These are phyloP conservation scores for Sarocladiaceae sp. DNA, from an alignment of 2,329 filamentous ascomycete species.

Conservation along the genomic window DNA sequence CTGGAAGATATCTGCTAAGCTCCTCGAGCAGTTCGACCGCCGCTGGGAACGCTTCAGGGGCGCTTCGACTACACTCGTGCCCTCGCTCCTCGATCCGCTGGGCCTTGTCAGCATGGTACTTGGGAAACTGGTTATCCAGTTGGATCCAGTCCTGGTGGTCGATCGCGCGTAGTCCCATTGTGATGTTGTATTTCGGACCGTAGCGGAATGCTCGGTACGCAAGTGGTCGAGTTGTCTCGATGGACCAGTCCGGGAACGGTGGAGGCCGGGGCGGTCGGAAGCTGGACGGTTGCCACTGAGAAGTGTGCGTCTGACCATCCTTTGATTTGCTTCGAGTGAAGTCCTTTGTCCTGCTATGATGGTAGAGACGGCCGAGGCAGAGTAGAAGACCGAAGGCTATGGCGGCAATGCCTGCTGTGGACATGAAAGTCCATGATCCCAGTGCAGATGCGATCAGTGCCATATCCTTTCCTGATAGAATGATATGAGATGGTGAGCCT, in stretches of 20 bases:
- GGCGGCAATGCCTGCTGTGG: no score
- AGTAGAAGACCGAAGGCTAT: no score
- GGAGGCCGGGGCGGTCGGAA: conserved; percentile 54
- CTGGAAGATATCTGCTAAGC: conserved; percentile 61
- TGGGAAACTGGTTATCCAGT: conserved; percentile 71
- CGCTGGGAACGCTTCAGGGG: conserved; percentile 62
- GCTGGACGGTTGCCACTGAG: not conserved
- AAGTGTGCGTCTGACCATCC: no score
- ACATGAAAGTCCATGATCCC: no score
- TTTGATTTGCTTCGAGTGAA: no score
- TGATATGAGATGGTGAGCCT: no score
- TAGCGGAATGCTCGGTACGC: conserved; percentile 74
- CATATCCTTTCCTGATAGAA: no score
- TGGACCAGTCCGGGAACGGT: conserved; percentile 62
- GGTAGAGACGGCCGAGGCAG: no score
- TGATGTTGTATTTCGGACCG: conserved; percentile 70
- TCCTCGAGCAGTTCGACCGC: conserved; percentile 74
- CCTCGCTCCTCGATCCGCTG: conserved; percentile 61
- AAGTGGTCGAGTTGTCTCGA: conserved; percentile 62
- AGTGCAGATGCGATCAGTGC: no score
- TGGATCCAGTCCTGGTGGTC: conserved; percentile 74
- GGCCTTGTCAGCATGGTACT: conserved; percentile 66
- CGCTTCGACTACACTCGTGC: conserved; percentile 59
- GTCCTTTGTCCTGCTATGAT: no score
- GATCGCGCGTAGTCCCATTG: conserved; percentile 69